These are phyloP conservation scores for Malassezia equina DNA, from an alignment of 1,284 basidiomycete species.

Conservation along the genomic window DNA sequence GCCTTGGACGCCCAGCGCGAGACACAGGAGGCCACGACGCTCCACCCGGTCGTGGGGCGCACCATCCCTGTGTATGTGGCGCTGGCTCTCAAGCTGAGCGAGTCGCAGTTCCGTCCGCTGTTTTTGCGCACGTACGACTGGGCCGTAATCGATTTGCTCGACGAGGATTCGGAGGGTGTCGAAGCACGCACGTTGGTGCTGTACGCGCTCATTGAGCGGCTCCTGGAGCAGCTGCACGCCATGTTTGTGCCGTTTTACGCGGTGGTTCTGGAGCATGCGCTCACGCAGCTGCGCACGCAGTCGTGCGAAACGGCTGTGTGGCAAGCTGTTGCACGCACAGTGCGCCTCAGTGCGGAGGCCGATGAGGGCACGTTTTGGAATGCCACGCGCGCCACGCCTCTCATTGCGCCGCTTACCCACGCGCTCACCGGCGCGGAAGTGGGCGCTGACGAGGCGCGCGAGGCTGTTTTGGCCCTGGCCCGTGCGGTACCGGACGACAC, in stretches of 20 bases:
- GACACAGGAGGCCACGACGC: slow-evolving; percentile 41
- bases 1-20: slow-evolving; percentile 60
- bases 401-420: slow-evolving; percentile 56
- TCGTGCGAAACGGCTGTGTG: slow-evolving; percentile 52
- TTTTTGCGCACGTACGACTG: slow-evolving; percentile 90
- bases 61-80: slow-evolving; percentile 64
- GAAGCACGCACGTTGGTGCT: slow-evolving; percentile 37
- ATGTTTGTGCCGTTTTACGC: slow-evolving; percentile 40
- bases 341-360: slow-evolving; percentile 62
- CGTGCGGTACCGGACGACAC: slow-evolving; percentile 55
- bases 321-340: slow-evolving; percentile 57
- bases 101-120: slow-evolving; percentile 79
- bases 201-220: slow-evolving; percentile 32
- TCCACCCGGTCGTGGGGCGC: slow-evolving; percentile 50
- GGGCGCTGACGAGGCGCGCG: background rate
- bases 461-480: slow-evolving; percentile 55
- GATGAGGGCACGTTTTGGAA: slow-evolving; percentile 89
- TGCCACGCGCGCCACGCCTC: slow-evolving; percentile 62
- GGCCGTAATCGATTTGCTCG: slow-evolving; percentile 62
- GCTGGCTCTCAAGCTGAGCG: slow-evolving; percentile 84
- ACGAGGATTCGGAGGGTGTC: slow-evolving; percentile 41
- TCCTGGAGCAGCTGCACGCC: slow-evolving; percentile 30
- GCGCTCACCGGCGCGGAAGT: slow-evolving; percentile 53
- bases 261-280: slow-evolving; percentile 60
- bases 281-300: slow-evolving; percentile 51